These are phyloP conservation scores for Annona squamosa DNA, from an alignment of 164 flowering plant species.

Conservation along the genomic window DNA sequence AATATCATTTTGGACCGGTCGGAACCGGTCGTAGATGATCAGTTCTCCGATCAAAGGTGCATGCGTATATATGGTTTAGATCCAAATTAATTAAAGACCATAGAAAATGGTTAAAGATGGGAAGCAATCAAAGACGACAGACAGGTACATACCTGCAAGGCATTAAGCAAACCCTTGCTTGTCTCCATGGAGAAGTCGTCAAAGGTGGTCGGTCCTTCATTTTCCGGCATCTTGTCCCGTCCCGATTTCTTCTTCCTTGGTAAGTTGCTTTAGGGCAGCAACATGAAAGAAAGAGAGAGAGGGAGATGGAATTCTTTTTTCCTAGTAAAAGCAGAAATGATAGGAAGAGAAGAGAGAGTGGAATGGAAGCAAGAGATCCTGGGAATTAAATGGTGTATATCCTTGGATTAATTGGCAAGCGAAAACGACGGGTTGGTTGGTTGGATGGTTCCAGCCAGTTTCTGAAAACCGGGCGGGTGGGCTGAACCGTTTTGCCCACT, in stretches of 20 bases:
- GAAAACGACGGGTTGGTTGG: background rate
- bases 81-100: no score
- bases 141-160: conserved; percentile 50
- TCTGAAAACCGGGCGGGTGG: background rate
- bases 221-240: conserved; percentile 15
- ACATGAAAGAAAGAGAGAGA: background rate
- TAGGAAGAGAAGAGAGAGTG: background rate
- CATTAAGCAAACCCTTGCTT: conserved; percentile 78
- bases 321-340: background rate
- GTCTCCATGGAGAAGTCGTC: conserved; percentile 88
- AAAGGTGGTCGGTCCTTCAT: conserved; percentile 49
- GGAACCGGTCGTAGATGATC: no score
- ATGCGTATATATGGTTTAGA: no score
- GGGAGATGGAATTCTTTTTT: background rate
- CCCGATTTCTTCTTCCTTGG: background rate
- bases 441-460: background rate
- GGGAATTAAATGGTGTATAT: background rate
- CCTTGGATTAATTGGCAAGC: background rate
- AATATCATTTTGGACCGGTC: no score
- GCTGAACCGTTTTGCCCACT: background rate
- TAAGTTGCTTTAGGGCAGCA: background rate
- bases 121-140: background rate
- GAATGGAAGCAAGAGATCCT: background rate
- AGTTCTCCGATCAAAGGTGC: no score
- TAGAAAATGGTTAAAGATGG: background rate